phyloP scores from a whole-genome alignment of 2,329 filamentous ascomycete genomes.

The Dothistroma septosporum region DNA sequence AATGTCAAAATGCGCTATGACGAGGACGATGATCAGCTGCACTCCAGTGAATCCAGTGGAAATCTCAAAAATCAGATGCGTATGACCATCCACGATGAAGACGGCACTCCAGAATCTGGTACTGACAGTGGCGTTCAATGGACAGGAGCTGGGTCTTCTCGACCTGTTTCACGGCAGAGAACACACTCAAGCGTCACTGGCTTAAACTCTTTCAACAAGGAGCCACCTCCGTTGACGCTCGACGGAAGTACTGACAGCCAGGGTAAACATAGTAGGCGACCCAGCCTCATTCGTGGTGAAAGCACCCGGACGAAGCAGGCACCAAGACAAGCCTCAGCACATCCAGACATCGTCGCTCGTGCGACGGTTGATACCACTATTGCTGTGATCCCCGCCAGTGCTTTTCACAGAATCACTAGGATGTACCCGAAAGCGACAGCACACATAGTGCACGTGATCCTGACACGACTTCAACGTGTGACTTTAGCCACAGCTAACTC shows the following conservation, averaged over 20 bases:
- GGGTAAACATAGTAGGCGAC: constrained; percentile 23
- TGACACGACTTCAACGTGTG: constrained; percentile 89
- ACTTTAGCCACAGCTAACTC: constrained; percentile 92
- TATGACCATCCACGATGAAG: constrained; percentile 21
- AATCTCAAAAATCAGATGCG: constrained; percentile 25
- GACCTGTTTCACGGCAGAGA: constrained; percentile 28
- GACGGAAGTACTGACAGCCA: constrained; percentile 26
- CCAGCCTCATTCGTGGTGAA: constrained; percentile 24
- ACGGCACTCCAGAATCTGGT: constrained; percentile 25
- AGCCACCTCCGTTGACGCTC: constrained; percentile 30
- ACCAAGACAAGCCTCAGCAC: constrained; percentile 65
- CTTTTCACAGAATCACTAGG: constrained; percentile 85
- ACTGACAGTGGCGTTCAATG: constrained; percentile 24
- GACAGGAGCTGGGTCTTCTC: constrained; percentile 18
- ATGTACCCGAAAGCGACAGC: constrained; percentile 95
- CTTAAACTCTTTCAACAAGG: constrained; percentile 20
- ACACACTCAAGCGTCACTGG: constrained; percentile 17
- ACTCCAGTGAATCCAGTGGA: constrained; percentile 19
- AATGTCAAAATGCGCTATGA: constrained; percentile 75
- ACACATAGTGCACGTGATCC: constrained; percentile 95
- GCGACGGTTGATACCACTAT: constrained; percentile 96
- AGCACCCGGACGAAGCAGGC: constrained; percentile 21
- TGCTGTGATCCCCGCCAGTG: constrained; percentile 94
- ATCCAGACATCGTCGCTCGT: constrained; percentile 94
- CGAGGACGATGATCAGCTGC: constrained; percentile 54